Percentiles rank a stretch among this genome's conserved stretches.
These are phyloP conservation scores for Botrytis porri DNA, from an alignment of 2,329 filamentous ascomycete species.

Conservation along the genomic window DNA sequence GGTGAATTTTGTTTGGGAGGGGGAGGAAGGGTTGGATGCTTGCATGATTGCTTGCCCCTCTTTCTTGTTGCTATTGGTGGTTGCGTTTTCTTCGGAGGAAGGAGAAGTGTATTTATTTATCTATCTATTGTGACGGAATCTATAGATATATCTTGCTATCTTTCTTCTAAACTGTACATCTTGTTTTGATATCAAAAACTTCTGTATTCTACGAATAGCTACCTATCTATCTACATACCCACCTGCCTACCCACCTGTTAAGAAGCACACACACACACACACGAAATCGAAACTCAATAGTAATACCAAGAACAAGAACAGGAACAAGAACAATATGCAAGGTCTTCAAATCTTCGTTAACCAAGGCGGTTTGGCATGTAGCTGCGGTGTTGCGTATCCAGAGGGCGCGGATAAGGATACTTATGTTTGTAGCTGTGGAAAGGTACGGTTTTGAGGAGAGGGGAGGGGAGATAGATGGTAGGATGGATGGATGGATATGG, in stretches of 20 bases:
- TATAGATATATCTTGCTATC: no score
- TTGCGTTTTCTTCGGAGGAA: not conserved
- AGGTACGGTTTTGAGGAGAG: not conserved
- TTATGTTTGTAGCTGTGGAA: conserved; percentile 1
- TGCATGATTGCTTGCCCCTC: not conserved
- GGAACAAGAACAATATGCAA: not conserved
- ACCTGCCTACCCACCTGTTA: not conserved
- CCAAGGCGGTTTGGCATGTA: conserved; percentile 4
- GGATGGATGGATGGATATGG: not conserved
- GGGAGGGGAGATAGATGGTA: not conserved
- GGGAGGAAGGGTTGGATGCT: not conserved
- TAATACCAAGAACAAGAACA: not conserved
- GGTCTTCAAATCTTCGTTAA: conserved; percentile 4
- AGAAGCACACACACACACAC: not conserved
- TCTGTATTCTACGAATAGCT: not conserved
- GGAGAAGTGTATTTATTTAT: not conserved
- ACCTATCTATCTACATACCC: not conserved
- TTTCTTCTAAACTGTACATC: not conserved
- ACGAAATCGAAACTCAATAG: not conserved
- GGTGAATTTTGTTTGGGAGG: not conserved
- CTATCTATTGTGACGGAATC: no score
- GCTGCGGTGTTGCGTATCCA: conserved; percentile 4
- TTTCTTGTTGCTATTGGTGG: not conserved
- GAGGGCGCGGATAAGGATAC: conserved; percentile 14
- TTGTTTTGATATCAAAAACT: not conserved